Evolutionary conservation across 2,329 filamentous ascomycete genomes (phyloP).

Genomic region (Penicillium brasilianum): DNA sequence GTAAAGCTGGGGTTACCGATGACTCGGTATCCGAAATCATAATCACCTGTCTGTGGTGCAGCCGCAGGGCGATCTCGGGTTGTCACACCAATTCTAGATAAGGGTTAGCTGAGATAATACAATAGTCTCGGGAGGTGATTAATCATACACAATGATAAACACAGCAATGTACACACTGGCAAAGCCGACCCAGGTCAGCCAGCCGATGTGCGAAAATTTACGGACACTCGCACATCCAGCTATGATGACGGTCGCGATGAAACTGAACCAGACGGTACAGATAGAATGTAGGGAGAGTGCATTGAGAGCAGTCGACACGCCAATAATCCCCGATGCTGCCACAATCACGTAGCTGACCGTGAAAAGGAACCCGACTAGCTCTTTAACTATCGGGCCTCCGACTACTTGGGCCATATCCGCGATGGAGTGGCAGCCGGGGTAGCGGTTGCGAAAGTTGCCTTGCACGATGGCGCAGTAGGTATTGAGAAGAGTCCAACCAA

Average conservation of each 20-base stretch:
- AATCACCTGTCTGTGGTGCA: slow-evolving; percentile 63
- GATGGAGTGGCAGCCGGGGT: slow-evolving; percentile 59
- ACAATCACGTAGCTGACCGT: slow-evolving; percentile 63
- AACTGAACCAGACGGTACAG: slow-evolving; percentile 64
- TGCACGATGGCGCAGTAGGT: slow-evolving; percentile 56
- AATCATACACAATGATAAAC: slow-evolving; percentile 59
- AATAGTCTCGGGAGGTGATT: background rate
- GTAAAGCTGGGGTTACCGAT: slow-evolving; percentile 64
- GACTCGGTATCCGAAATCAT: slow-evolving; percentile 63
- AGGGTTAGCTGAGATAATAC: slow-evolving; percentile 7
- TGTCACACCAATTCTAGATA: slow-evolving; percentile 58
- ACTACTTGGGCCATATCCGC: slow-evolving; percentile 64
- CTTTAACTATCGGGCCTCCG: slow-evolving; percentile 57
- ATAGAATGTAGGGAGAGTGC: slow-evolving; percentile 62
- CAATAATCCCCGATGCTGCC: slow-evolving; percentile 63
- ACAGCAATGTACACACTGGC: slow-evolving; percentile 63
- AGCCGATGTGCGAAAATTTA: slow-evolving; percentile 65
- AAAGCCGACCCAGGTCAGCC: slow-evolving; percentile 67
- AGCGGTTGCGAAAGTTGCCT: slow-evolving; percentile 57
- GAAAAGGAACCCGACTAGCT: slow-evolving; percentile 62
- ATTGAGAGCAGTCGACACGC: slow-evolving; percentile 64
- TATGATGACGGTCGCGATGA: slow-evolving; percentile 60
- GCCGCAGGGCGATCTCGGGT: slow-evolving; percentile 63
- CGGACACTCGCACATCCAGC: slow-evolving; percentile 56
- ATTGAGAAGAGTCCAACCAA: slow-evolving; percentile 56